Evolutionary conservation across 345 rosid species (phyloP), one percentile per base, ranked within the genome.

Genomic region (Eucalyptus coolabah): DNA sequence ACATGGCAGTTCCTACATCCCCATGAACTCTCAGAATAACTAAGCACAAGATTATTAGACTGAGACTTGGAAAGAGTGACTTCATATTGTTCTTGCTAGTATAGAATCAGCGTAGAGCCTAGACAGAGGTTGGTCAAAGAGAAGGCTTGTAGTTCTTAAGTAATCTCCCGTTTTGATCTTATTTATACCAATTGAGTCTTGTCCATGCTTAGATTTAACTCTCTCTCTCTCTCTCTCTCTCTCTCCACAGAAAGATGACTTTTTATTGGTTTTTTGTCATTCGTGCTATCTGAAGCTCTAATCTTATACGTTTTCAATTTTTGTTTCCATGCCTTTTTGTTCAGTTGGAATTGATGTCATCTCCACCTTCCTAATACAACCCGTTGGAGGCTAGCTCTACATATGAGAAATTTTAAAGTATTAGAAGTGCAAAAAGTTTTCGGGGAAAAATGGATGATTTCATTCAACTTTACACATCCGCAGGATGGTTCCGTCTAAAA

Each of bases 1-100:
- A 34, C 6, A 88, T 77, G 5, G 92, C 93, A 30, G 91, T 90
- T 11, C 91, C 92, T 40, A 93, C 90, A 90, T 91, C 90, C 86
- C 90, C 90, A 18, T n/a, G 28, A 69, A 88, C 87, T 32, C 87
- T 65, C 42, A 40, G 4, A 86, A 89, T 24, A 32, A 87, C 77
- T n/a, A 37, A 87, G 23, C 54, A 53, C 18, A 88, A 23, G 86
- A 83, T 89, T 44, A 9, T 32, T 40, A 88, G 81, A 49, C 26
- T 23, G 47, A 88, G n/a, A 88, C 51, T 56, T 59, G 51, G 54
- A 45, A 45, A 4, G 26, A 47, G 51, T 28, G 82, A 65, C 83
- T 51, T 65, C 89, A 65, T 87, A 21, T 87, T 47, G 82, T 59
- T 47, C 32, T 47, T 56, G 50, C 32, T 28, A 18, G 82, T 34